Conservation (phyloP, 2,329 filamentous ascomycete genomes). For the Elsinoe arachidis region DNA sequence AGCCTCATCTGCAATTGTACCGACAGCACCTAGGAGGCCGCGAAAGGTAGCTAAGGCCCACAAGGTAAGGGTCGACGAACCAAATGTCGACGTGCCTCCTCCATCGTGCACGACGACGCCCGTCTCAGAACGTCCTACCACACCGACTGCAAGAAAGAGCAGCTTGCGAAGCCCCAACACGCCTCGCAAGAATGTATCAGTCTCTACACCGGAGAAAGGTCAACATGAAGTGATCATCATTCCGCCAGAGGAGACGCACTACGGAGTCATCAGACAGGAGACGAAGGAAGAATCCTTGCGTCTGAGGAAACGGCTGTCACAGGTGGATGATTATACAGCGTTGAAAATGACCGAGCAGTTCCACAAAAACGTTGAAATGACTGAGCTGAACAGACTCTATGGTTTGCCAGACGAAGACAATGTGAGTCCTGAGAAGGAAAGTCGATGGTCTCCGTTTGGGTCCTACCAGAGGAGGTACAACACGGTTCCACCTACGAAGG, state of each 20-base stretch:
- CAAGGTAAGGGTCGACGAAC: too few species aligned
- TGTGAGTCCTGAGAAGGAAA: not conserved
- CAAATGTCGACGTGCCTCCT: too few species aligned
- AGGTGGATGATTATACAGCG: not conserved
- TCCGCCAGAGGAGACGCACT: not conserved
- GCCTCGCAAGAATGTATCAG: not conserved
- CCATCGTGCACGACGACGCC: too few species aligned
- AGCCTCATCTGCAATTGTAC: too few species aligned
- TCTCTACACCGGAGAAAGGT: not conserved
- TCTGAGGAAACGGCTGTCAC: not conserved
- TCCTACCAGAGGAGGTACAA: not conserved
- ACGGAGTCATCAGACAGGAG: not conserved
- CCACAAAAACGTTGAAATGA: not conserved
- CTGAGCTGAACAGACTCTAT: constrained; percentile 1
- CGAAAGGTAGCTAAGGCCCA: too few species aligned
- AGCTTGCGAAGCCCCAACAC: not conserved
- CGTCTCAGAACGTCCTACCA: too few species aligned
- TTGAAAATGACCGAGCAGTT: not conserved
- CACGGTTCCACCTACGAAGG: not conserved
- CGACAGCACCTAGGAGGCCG: too few species aligned
- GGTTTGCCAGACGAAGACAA: constrained; percentile 5
- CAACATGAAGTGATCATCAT: not conserved
- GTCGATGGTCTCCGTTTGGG: not conserved
- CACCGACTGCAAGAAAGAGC: not conserved
- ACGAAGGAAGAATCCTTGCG: not conserved